Evolutionary conservation across 768 basidiomycete species (phyloP).

Genomic region (Mycena alexandri): DNA sequence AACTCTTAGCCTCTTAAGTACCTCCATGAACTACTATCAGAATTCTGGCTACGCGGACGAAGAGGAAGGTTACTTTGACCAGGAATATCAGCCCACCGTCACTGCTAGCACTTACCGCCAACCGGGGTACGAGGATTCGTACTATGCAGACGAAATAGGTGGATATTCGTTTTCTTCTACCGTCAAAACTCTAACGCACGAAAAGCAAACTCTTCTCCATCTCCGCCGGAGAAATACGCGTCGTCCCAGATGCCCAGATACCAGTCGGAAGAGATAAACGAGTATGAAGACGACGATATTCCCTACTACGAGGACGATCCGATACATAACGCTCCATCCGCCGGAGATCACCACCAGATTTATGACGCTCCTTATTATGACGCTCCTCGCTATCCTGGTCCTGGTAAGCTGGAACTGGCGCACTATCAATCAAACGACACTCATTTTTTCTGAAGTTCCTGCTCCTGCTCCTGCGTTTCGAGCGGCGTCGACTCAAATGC

Average conservation of each 20-base stretch:
- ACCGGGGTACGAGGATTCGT: constrained; percentile 40
- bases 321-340: constrained; percentile 24
- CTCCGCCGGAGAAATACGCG: constrained; percentile 48
- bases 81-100: background rate
- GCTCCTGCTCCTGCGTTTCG: constrained; percentile 16
- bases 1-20: background rate
- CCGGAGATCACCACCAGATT: constrained; percentile 6
- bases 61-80: constrained; percentile 5
- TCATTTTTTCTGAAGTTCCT: constrained; percentile 15
- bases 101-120: background rate
- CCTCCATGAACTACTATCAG: constrained; percentile 16
- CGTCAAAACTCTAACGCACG: constrained; percentile 10
- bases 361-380: constrained; percentile 4
- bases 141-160: constrained; percentile 52
- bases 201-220: constrained; percentile 39
- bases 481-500: background rate
- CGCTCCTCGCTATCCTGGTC: constrained; percentile 5
- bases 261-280: constrained; percentile 23
- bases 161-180: constrained; percentile 46
- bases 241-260: constrained; percentile 4
- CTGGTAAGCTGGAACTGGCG: background rate
- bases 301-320: constrained; percentile 33
- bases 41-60: background rate
- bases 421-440: background rate
- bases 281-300: constrained; percentile 29